Percentiles rank a stretch among this genome's conserved stretches.
These are phyloP conservation scores for Postia placenta DNA, from an alignment of 768 basidiomycete genomes.

Conservation along the genomic window DNA sequence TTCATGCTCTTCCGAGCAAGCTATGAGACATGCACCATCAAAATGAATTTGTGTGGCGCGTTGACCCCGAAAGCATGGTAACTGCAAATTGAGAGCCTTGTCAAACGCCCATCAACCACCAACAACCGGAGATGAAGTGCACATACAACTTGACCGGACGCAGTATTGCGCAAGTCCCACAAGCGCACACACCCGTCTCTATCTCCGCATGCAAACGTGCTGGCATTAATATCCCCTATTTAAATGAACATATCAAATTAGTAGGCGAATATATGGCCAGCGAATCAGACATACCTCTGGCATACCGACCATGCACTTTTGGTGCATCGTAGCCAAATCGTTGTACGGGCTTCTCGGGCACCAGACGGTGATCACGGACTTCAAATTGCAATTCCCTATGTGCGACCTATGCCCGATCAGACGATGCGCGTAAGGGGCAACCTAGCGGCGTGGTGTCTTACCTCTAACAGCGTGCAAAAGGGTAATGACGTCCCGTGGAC, in stretches of 20 bases:
- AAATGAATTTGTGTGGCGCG: slow-evolving; percentile 35
- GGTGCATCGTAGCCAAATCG: slow-evolving; percentile 38
- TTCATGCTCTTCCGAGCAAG: slow-evolving; percentile 34
- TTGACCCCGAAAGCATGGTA: slow-evolving; percentile 27
- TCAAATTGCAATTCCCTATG: slow-evolving; percentile 50
- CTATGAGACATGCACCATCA: slow-evolving; percentile 27
- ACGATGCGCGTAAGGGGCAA: not conserved
- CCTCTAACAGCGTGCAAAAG: slow-evolving; percentile 40
- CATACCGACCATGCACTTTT: slow-evolving; percentile 36
- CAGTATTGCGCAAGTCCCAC: slow-evolving; percentile 41
- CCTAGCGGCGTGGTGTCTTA: slow-evolving; percentile 13
- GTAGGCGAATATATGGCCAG: not conserved
- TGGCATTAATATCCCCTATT: slow-evolving; percentile 13
- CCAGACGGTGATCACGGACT: slow-evolving; percentile 39
- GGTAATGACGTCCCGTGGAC: slow-evolving; percentile 31
- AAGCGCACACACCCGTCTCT: slow-evolving; percentile 34
- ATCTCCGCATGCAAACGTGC: slow-evolving; percentile 39
- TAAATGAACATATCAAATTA: not conserved
- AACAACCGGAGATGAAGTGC: not conserved
- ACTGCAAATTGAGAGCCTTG: slow-evolving; percentile 19
- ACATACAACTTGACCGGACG: not conserved
- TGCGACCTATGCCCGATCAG: slow-evolving; percentile 29
- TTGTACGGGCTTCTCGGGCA: slow-evolving; percentile 29
- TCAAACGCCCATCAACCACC: not conserved
- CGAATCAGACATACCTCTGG: slow-evolving; percentile 33